phyloP scores from a whole-genome alignment of 2,329 filamentous ascomycete genomes.

The Lecanosticta acicola region DNA sequence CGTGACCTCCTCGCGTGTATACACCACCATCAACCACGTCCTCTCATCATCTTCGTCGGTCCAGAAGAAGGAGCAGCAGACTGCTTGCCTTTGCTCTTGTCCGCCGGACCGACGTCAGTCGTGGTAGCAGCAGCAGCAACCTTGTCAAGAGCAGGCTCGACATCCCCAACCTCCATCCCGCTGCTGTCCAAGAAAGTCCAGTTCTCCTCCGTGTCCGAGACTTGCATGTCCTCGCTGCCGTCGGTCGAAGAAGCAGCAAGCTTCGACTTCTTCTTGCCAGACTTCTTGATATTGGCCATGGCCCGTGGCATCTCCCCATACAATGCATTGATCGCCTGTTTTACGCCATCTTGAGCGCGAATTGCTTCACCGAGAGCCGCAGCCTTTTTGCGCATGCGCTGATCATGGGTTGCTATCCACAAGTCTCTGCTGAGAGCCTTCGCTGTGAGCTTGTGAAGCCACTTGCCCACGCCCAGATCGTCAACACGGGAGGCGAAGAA shows the following conservation, averaged over 20 bases:
- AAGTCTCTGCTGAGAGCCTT: conserved; percentile 76
- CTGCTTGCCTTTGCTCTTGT: neutral
- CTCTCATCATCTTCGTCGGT: too few relatives aligned
- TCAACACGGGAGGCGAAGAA: conserved; percentile 90
- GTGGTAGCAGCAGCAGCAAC: neutral
- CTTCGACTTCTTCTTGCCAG: conserved; percentile 4
- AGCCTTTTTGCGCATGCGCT: conserved; percentile 87
- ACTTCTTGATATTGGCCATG: conserved; percentile 65
- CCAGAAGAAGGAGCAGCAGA: too few relatives aligned
- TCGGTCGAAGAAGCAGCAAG: neutral
- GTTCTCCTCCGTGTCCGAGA: conserved; percentile 31
- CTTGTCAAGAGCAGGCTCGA: conserved; percentile 5
- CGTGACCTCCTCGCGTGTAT: too few relatives aligned
- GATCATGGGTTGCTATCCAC: conserved; percentile 85
- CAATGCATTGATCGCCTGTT: conserved; percentile 80
- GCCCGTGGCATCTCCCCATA: conserved; percentile 96
- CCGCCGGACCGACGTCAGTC: neutral
- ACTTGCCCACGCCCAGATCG: conserved; percentile 86
- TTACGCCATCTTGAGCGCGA: conserved; percentile 85
- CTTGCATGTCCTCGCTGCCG: conserved; percentile 2
- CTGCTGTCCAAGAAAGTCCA: conserved; percentile 83
- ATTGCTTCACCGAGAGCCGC: conserved; percentile 78
- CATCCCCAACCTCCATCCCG: conserved; percentile 35
- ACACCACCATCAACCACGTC: too few relatives aligned
- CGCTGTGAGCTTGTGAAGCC: conserved; percentile 83